phyloP scores from a whole-genome alignment of 306 rosid genomes.

The Cucurbita argyrosperma region DNA sequence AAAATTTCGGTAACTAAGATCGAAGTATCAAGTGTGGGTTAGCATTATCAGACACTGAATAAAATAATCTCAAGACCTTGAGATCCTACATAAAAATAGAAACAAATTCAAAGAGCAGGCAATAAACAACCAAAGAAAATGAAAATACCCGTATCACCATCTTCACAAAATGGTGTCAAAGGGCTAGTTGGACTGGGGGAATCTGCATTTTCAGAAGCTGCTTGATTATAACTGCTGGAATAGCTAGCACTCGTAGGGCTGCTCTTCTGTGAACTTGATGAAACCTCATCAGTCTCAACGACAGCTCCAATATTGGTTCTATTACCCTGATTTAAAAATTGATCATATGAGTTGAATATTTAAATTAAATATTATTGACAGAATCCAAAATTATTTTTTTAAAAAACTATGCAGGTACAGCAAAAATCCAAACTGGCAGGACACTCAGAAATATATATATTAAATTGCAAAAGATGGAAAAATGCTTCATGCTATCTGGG shows the following conservation, averaged over 20 bases:
- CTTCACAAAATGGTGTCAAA: constrained; percentile 57
- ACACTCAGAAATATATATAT: not conserved
- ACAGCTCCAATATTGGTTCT: constrained; percentile 52
- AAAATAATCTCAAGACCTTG: not conserved
- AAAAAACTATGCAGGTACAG: not conserved
- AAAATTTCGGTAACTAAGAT: not conserved
- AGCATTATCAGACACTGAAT: not conserved
- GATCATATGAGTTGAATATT: not conserved
- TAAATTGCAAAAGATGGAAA: not conserved
- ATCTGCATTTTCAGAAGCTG: constrained; percentile 48
- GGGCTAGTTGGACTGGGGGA: constrained; percentile 55
- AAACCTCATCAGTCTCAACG: constrained; percentile 37
- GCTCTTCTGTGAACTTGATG: constrained; percentile 29
- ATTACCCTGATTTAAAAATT: constrained; percentile 39
- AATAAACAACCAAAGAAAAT: constrained; percentile 14
- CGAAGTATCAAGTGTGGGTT: not conserved
- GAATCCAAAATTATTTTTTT: not conserved
- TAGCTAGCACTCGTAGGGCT: constrained; percentile 40
- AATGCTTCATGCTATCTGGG: not conserved
- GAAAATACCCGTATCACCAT: constrained; percentile 68
- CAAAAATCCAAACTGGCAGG: not conserved
- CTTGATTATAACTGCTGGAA: constrained; percentile 27
- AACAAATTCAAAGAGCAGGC: not conserved
- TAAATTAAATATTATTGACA: not conserved
- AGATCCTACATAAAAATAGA: not conserved